phyloP scores from a whole-genome alignment of 345 rosid species.

The Lepidium sativum region DNA sequence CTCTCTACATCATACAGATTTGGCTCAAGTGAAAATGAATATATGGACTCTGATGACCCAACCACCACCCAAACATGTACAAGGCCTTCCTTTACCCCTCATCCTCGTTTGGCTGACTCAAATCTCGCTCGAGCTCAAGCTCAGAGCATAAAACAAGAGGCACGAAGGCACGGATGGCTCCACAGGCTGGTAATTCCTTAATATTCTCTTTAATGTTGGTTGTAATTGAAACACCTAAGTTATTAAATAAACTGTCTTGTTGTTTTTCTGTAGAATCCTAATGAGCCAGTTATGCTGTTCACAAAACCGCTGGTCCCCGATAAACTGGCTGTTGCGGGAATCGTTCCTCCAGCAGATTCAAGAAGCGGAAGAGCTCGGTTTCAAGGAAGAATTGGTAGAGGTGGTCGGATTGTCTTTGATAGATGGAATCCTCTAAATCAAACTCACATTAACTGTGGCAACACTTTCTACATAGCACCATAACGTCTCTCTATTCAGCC shows the following conservation, averaged over 20 bases:
- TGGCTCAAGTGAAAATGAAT: slow-evolving; percentile 80
- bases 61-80: slow-evolving; percentile 38
- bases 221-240: neutral
- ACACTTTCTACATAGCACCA: slow-evolving; percentile 55
- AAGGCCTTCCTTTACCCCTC: slow-evolving; percentile 35
- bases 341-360: slow-evolving; percentile 49
- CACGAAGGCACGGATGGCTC: slow-evolving; percentile 72
- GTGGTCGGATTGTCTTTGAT: slow-evolving; percentile 81
- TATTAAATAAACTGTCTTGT: neutral
- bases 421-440: slow-evolving; percentile 88
- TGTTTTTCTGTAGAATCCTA: slow-evolving; percentile 44
- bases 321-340: slow-evolving; percentile 67
- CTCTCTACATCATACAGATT: slow-evolving; percentile 45
- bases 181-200: slow-evolving; percentile 47
- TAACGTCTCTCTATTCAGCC: neutral
- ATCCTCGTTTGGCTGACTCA: slow-evolving; percentile 37
- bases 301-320: slow-evolving; percentile 79
- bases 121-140: slow-evolving; percentile 35
- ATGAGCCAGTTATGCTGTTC: slow-evolving; percentile 79
- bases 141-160: slow-evolving; percentile 51
- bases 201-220: neutral
- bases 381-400: slow-evolving; percentile 86
- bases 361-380: slow-evolving; percentile 33
- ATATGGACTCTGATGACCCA: slow-evolving; percentile 73
- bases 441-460: slow-evolving; percentile 53